Conservation (phyloP, 495 filamentous ascomycete species). For the Penicillium paxilli region DNA sequence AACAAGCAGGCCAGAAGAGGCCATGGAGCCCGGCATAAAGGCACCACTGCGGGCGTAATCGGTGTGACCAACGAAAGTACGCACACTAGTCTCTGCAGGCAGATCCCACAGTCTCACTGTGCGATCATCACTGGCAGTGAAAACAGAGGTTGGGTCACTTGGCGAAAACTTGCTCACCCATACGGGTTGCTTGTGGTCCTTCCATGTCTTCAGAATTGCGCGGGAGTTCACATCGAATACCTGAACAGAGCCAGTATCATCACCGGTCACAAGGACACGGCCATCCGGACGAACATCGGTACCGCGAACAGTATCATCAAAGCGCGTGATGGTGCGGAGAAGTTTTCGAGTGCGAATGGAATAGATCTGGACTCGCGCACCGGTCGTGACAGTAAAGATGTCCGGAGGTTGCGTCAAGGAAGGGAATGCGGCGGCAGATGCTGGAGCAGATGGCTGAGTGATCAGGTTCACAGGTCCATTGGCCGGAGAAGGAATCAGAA, state of each 20-base stretch:
- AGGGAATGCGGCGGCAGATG: constrained; percentile 45
- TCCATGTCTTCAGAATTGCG: constrained; percentile 95
- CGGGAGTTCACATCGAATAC: constrained; percentile 89
- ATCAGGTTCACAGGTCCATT: constrained; percentile 86
- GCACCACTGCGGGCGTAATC: constrained; percentile 88
- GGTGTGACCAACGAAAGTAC: constrained; percentile 80
- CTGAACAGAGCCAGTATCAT: constrained; percentile 86
- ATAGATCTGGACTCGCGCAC: constrained; percentile 88
- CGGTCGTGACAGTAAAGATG: constrained; percentile 88
- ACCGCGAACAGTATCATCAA: constrained; percentile 83
- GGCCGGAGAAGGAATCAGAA: constrained; percentile 81
- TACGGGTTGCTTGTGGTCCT: constrained; percentile 90
- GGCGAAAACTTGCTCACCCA: constrained; percentile 90
- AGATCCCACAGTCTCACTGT: constrained; percentile 95
- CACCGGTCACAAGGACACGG: constrained; percentile 83
- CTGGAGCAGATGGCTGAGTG: constrained; percentile 65
- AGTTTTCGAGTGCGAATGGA: constrained; percentile 85
- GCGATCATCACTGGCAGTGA: constrained; percentile 85
- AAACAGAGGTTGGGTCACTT: constrained; percentile 76
- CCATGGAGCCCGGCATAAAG: constrained; percentile 79
- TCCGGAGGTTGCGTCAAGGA: constrained; percentile 58
- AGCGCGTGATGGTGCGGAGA: constrained; percentile 87
- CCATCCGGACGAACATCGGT: constrained; percentile 88
- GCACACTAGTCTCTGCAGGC: constrained; percentile 70
- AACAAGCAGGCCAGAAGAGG: constrained; percentile 68